Evolutionary conservation across 1,284 basidiomycete species (phyloP), one percentile per base, ranked within the genome.

Genomic region (Cryptococcus hybrid): DNA sequence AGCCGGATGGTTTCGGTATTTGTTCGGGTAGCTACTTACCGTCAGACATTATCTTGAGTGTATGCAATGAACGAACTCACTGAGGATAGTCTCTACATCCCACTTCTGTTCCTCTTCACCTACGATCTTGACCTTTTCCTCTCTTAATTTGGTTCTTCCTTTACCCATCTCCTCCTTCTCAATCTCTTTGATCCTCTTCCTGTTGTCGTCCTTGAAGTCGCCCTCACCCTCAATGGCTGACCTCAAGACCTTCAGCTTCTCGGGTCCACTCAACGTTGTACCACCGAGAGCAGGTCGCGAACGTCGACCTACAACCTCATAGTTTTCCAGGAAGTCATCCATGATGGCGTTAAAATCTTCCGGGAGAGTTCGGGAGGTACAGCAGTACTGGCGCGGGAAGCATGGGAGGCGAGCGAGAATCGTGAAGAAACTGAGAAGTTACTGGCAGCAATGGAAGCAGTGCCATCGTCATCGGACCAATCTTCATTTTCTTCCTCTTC

Each of bases 1-100:
- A 11, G 87, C 85, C 0, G 93, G 93, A 72, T 96, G 93, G 70
- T 98, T 97, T 95, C 94, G 3, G 95, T 82, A 71, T 94, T 97
- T 13, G 90, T 89, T 73, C 93, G 93, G 1, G 92, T 96, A n/a
- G 88, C 92, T 95, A 69, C 13, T 30, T 30, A 30, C 30, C 30
- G 30, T 30, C 30, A 18, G 12, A 47, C 39, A 15, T 12, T 5
- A 42, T 47, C 12, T 37, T 30, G 30, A 3, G 30, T 4, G 30
- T 30, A 30, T 30, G 30, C 13, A 36, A 4, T 47, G 30, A 7
- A 36, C 13, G 54, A n/a, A 82, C 88, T 75, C 73, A 94, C 93
- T 87, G 1, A 97, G 80, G 52, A 98, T 89, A 0, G 90, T 94
- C 78, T 97, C 92, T 58, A 90, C 93, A 73, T 98, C 93, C 93